These are phyloP conservation scores for Eucalyptus fibrosa DNA, from an alignment of 345 rosid species.

Conservation along the genomic window DNA sequence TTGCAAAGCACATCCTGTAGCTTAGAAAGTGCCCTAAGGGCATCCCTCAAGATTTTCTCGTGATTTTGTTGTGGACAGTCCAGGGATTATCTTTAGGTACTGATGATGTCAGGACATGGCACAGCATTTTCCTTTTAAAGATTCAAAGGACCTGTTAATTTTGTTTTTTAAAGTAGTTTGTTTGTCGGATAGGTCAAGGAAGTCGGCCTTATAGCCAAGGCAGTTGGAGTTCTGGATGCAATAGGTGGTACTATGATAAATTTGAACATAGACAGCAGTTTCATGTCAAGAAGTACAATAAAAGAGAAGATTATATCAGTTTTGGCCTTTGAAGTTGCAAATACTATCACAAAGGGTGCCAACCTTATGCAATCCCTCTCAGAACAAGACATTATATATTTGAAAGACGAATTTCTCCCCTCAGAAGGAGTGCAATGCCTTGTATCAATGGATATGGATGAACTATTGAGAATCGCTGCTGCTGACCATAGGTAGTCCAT, in stretches of 20 bases:
- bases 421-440: conserved; percentile 80
- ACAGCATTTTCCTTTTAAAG: not conserved
- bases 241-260: conserved; percentile 13
- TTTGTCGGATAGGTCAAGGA: not conserved
- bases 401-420: conserved; percentile 73
- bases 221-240: conserved; percentile 79
- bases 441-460: conserved; percentile 77
- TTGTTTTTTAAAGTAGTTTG: not conserved
- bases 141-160: not conserved
- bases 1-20: not conserved
- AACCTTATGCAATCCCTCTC: conserved; percentile 88
- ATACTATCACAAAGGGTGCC: conserved; percentile 85
- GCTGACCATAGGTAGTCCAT: conserved; percentile 58
- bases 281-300: conserved; percentile 52
- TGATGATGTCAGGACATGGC: not conserved
- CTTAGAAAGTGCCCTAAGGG: not conserved
- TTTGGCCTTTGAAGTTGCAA: conserved; percentile 91
- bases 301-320: conserved; percentile 73
- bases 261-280: conserved; percentile 46
- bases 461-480: conserved; percentile 70
- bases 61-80: not conserved
- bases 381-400: conserved; percentile 40
- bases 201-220: conserved; percentile 14
- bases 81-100: not conserved
- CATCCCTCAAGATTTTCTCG: not conserved